Conservation (phyloP, 2,329 filamentous ascomycete species). For the Lachnellula hyalina region DNA sequence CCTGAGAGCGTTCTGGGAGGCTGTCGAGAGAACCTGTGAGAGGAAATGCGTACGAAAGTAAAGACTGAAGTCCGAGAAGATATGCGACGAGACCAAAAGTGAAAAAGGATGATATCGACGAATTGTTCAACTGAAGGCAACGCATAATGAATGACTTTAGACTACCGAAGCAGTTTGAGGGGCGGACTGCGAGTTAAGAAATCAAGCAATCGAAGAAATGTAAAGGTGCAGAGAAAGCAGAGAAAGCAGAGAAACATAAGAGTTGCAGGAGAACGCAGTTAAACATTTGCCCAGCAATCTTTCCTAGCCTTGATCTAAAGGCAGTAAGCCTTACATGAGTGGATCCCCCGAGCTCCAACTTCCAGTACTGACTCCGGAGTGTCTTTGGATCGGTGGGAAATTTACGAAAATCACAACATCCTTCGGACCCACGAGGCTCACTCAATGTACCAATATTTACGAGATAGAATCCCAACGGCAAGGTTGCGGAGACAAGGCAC, state of each 20-base stretch:
- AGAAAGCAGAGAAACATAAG: not conserved
- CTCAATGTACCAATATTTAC: too few relatives aligned
- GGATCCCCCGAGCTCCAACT: not conserved
- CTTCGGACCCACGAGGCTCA: not conserved
- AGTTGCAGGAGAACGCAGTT: not conserved
- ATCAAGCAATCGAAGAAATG: not conserved
- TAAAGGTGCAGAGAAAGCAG: not conserved
- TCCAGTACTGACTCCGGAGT: not conserved
- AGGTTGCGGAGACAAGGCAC: too few relatives aligned
- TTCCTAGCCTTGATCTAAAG: not conserved
- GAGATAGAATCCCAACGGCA: too few relatives aligned
- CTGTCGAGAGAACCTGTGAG: not conserved
- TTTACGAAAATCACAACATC: not conserved
- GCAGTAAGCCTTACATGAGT: not conserved
- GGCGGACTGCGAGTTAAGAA: not conserved
- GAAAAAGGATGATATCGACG: not conserved
- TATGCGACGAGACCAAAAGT: not conserved
- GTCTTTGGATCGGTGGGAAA: not conserved
- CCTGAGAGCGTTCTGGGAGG: not conserved
- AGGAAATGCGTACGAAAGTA: not conserved
- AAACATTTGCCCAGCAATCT: not conserved
- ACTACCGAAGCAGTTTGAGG: not conserved
- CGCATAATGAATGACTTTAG: not conserved
- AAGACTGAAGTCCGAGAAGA: not conserved
- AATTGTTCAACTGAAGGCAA: not conserved